Conservation (phyloP, 1,284 basidiomycete species). For the Waitea zeae region DNA sequence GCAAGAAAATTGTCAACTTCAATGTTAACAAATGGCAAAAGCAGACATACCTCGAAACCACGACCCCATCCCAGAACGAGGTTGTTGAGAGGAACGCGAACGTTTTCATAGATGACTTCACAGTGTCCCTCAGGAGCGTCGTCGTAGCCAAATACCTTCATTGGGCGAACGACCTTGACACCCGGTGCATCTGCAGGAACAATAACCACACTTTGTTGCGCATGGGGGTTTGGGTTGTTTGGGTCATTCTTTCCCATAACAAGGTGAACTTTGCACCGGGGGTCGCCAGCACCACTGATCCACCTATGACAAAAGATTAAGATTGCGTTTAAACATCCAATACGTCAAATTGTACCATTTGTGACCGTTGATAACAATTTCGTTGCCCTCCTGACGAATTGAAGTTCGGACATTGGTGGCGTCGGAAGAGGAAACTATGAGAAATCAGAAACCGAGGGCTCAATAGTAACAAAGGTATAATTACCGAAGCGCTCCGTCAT, state of each 20-base stretch:
- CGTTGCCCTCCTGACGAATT: constrained; percentile 71
- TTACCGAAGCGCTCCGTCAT: constrained; percentile 87
- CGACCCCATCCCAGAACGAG: constrained; percentile 85
- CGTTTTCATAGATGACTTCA: constrained; percentile 89
- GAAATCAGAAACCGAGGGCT: not conserved
- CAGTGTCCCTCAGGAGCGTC: constrained; percentile 94
- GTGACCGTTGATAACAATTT: constrained; percentile 90
- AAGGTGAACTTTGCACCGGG: constrained; percentile 77
- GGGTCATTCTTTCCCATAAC: constrained; percentile 89
- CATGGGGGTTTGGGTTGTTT: constrained; percentile 51
- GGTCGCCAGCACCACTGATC: constrained; percentile 96
- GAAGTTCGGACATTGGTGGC: constrained; percentile 92
- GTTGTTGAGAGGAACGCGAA: constrained; percentile 73
- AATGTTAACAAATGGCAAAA: too few species aligned
- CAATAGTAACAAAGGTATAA: constrained; percentile 12
- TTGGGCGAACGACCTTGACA: constrained; percentile 78
- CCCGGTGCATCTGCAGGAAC: constrained; percentile 81
- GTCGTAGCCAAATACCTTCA: constrained; percentile 89
- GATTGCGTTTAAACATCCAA: constrained; percentile 3
- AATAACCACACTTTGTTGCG: constrained; percentile 87
- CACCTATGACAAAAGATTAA: constrained; percentile 30
- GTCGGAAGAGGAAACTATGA: constrained; percentile 80
- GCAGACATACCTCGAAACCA: constrained; percentile 61
- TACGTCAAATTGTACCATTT: constrained; percentile 73
- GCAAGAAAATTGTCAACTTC: not conserved